Conservation (phyloP, 352 stramenopile genomes). For the Globisporangium recalcitrans region DNA sequence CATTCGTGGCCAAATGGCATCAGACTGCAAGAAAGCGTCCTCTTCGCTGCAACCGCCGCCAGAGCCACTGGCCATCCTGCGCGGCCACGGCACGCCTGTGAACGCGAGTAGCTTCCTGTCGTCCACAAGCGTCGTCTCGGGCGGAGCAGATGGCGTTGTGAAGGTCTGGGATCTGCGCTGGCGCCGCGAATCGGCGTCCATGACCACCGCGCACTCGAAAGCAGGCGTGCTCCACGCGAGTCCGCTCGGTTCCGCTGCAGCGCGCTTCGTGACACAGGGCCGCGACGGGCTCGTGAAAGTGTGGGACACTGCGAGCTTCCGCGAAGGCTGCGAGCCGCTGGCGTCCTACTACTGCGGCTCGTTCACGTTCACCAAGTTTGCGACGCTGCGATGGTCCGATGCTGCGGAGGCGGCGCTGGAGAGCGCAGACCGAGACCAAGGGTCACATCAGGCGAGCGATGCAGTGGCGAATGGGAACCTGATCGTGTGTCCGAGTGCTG, state of each 20-base stretch:
- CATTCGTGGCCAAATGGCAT: neutral
- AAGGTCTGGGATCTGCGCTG: conserved; percentile 72
- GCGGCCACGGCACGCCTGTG: conserved; percentile 56
- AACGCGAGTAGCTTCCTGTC: conserved; percentile 58
- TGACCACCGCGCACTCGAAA: conserved; percentile 50
- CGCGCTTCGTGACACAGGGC: conserved; percentile 58
- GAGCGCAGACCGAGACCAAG: neutral
- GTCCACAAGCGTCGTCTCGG: conserved; percentile 35
- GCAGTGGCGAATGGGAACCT: conserved; percentile 18
- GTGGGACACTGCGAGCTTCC: conserved; percentile 43
- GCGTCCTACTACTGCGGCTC: conserved; percentile 47
- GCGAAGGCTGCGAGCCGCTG: conserved; percentile 20
- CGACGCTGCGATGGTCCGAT: conserved; percentile 35
- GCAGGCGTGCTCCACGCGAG: conserved; percentile 62
- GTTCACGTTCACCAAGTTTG: conserved; percentile 63
- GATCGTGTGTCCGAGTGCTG: conserved; percentile 39
- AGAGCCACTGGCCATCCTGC: conserved; percentile 52
- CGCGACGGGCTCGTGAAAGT: conserved; percentile 66
- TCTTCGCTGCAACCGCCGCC: conserved; percentile 19
- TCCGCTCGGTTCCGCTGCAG: conserved; percentile 8
- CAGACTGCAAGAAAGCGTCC: neutral
- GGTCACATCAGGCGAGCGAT: neutral
- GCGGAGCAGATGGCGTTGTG: conserved; percentile 51
- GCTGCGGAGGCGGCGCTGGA: neutral
- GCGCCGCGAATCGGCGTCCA: conserved; percentile 39